Evolutionary conservation across 2,329 filamentous ascomycete species (phyloP).

Genomic region (Trichophyton verrucosum): DNA sequence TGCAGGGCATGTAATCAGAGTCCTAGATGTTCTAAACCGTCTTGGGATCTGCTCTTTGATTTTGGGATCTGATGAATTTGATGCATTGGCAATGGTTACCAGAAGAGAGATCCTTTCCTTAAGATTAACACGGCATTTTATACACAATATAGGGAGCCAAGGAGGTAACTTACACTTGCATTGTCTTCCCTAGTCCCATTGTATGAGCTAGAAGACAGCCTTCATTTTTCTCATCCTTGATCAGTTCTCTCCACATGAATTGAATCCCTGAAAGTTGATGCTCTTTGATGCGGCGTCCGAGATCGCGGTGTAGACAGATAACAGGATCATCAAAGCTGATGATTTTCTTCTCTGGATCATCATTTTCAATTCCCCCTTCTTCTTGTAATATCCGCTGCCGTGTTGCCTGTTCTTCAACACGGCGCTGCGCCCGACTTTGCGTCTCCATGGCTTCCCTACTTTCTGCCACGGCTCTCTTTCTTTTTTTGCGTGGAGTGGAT

Average conservation of each 20-base stretch:
- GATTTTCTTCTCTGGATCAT: constrained; percentile 37
- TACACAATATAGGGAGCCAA: not conserved
- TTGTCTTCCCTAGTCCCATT: constrained; percentile 87
- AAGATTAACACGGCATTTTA: not conserved
- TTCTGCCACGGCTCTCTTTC: constrained; percentile 39
- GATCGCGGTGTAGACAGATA: constrained; percentile 47
- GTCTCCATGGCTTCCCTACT: constrained; percentile 39
- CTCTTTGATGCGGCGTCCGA: constrained; percentile 55
- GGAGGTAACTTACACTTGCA: constrained; percentile 54
- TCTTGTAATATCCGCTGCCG: constrained; percentile 31
- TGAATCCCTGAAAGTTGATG: constrained; percentile 73
- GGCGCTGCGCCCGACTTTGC: constrained; percentile 44
- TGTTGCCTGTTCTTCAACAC: constrained; percentile 42
- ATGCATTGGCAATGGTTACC: constrained; percentile 56
- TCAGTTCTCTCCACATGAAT: constrained; percentile 80
- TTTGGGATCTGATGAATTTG: constrained; percentile 44
- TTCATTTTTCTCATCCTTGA: constrained; percentile 49
- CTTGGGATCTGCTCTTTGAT: constrained; percentile 56
- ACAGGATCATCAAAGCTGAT: constrained; percentile 33
- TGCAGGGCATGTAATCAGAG: constrained; percentile 64
- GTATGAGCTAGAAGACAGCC: constrained; percentile 77
- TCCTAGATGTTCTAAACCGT: constrained; percentile 49
- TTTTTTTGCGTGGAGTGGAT: constrained; percentile 33
- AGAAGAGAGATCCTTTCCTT: constrained; percentile 56
- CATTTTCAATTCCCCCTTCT: constrained; percentile 23